Base-by-base conservation (phyloP, 2,329 filamentous ascomycete genomes). In the Talaromyces marneffei region DNA sequence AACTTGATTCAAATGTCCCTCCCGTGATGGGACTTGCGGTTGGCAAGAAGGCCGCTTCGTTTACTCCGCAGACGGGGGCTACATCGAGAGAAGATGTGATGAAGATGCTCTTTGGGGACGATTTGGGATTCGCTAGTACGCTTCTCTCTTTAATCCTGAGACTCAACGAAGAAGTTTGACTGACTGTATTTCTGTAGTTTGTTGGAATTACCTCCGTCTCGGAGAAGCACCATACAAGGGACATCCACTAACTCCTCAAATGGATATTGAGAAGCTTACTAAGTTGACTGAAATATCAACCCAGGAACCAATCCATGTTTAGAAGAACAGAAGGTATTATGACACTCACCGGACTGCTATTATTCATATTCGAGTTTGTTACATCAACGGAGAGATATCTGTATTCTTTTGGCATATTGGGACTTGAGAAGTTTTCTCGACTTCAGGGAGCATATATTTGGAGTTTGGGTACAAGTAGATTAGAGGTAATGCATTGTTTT, bases 11-110 rank as follows among this genome's bases (percentile, higher is more conserved):
- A 7, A 79, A 83, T 55, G 79, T 87, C 9, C 81, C 84, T 14
- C 81, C 87, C 14, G 84, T 88, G 77, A 91, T 92, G 64, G 87
- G 85, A 0, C 74, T 92, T 2, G 88, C 88, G 0, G 80, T 92
- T 1, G 89, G 89, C 35, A 87, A 85, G 71, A 84, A 86, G 68
- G 88, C 86, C 1, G 79, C 91, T 1, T 82, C 83, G 1, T 90
- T 85, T 66, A 82, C 81, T 48, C 80, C 83, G 0, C 79, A 79
- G 0, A 78, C 75, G 1, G 87, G 87, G 0, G 83, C 85, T 78
- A 78, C 27, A 80, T 46, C 78, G 44, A 87, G 88, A 0, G 82
- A 85, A 63, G 85, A 90, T 55, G 78, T 88, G 12, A 81, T 86
- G 79, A 72, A 84, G 65, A 72, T 75, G 4, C 87, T 87, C 69